Base-by-base conservation (phyloP, 805 yeast species). In the Starmerella stellata region DNA sequence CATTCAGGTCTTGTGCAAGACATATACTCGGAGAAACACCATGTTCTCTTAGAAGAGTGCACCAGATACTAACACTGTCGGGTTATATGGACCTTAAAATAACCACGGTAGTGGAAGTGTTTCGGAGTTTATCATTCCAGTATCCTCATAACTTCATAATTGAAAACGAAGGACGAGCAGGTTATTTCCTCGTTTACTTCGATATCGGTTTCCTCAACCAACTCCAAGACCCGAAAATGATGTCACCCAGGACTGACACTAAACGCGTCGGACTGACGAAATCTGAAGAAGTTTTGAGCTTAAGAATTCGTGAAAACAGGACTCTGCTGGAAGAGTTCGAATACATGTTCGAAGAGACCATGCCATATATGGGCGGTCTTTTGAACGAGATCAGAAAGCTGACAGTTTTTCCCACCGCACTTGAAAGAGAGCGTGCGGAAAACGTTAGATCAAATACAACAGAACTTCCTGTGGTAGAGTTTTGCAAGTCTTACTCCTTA, bases 161-260 rank as follows among this genome's bases (percentile, higher is more conserved):
- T 7, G 48, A 44, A 29, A 34, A 36, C 3, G 48, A 44, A 28
- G 32, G 27, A 4, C 9, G 17, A 3, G 20, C 18, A 7, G 48
- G 44, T 16, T 15, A 36, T 19, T 42, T 38, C 21, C 34, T 44
- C 8, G 27, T 38, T 1, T 44, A 39, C 21, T 44, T 38, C 21
- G 23, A 41, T 24, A 23, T 13, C 8, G 24, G 30, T 1, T 35
- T 40, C 16, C 38, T 43, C 17, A 32, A 21, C 7, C 20, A 15
- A 2, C 21, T 13, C 4, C 7, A 7, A 8, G 32, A 29, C 14
- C 15, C 9, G 7, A 8, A 5, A 7, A 25, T n/a, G 29, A 25
- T 25, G n/a, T 13, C 11, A 25, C 29, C 11, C 11, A n/a, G n/a
- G 29, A 13, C 11, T n/a, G 29, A 25, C 29, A 25, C 29, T 11